Percentiles rank a stretch among this genome's conserved stretches.
Evolutionary conservation across 768 basidiomycete genomes (phyloP).

Genomic region (Suillus sp.): DNA sequence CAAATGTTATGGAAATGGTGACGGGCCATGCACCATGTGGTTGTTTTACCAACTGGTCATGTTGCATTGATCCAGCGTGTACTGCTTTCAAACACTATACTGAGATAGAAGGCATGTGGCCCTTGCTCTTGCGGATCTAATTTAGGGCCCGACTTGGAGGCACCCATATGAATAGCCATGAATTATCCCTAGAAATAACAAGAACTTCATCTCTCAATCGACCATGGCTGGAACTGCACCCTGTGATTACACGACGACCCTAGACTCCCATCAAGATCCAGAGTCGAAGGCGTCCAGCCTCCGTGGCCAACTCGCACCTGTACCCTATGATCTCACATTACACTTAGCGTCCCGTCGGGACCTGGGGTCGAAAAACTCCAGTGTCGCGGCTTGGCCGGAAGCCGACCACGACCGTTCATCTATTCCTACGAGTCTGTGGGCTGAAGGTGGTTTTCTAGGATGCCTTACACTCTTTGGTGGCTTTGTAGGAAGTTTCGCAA

Average conservation of each 20-base stretch:
- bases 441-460: conserved; percentile 7
- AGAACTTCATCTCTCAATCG: background rate
- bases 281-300: background rate
- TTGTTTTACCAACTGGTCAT: background rate
- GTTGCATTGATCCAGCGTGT: background rate
- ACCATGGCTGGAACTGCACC: background rate
- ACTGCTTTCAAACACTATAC: background rate
- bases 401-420: background rate
- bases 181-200: background rate
- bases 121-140: background rate
- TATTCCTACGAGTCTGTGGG: conserved; percentile 4
- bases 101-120: background rate
- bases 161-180: background rate
- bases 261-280: background rate
- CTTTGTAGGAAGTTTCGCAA: conserved; percentile 57
- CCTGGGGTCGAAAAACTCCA: background rate
- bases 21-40: background rate
- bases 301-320: background rate
- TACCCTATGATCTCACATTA: background rate
- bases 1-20: background rate
- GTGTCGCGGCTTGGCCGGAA: background rate
- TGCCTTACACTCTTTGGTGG: conserved; percentile 36
- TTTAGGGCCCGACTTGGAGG: background rate
- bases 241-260: background rate
- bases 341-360: background rate